Base-by-base conservation (phyloP, 2,329 filamentous ascomycete species). In the Xylaria sp. region DNA sequence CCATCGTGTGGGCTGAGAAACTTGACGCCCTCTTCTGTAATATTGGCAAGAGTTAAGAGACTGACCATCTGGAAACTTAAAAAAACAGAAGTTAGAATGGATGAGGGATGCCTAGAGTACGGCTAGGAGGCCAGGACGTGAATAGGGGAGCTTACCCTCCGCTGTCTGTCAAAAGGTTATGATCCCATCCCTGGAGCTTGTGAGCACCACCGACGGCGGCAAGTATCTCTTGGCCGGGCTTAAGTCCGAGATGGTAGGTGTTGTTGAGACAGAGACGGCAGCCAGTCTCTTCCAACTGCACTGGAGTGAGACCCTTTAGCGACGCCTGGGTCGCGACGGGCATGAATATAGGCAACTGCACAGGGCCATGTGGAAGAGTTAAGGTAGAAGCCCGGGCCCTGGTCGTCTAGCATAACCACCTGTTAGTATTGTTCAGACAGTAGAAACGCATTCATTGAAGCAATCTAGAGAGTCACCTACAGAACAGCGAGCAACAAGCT, bases 21-120 rank as follows among this genome's bases (percentile, higher is more conserved):
- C 58, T 92, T 90, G 7, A 99, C 96, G 59, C 96, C 96, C 79
- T 97, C 91, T 79, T 99, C 96, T 0, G 96, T 98, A 67, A 99
- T 90, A 69, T 91, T 94, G 59, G 96, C 96, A 59, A 99, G 88
- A 77, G 97, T 92, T 58, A 99, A 87, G 38, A 99, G 85, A 68
- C 94, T 97, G 62, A 99, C 96, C 96, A 99, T 99, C 80, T 99
- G 96, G 80, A 99, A 99, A 67, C 95, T 97, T 17, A 29, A n/a
- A n/a, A n/a, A n/a, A 15, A 39, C 22, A 47, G 55, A n/a, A 63
- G 53, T 69, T 39, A 68, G 61, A 53, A 39, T 64, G 45, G 62
- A 44, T 4, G 49, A 53, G 20, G 61, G 13, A 25, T 25, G n/a
- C 13, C 17, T 2, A 29, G 39, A 39, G 49, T 68, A 63, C 71